phyloP scores from a whole-genome alignment of 2,329 filamentous ascomycete species.

The Akanthomyces lecanii region DNA sequence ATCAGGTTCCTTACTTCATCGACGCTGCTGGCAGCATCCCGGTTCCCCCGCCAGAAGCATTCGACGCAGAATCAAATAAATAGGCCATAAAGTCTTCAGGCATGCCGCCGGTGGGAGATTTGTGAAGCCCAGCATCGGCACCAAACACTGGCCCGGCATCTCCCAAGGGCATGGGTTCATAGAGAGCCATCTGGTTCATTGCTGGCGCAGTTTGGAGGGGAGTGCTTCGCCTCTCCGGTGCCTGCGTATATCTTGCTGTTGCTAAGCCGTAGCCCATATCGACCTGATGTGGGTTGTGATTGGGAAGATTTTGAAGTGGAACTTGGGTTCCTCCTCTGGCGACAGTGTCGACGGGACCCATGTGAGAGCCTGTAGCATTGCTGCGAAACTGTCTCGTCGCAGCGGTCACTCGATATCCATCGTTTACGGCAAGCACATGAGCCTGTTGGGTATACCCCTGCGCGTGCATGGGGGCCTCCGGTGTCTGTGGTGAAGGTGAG shows the following conservation, averaged over 20 bases:
- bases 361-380: not conserved
- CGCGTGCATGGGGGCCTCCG: not conserved
- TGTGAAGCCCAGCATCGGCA: conserved; percentile 69
- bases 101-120: conserved; percentile 79
- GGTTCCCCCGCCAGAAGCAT: conserved; percentile 26
- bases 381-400: not conserved
- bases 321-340: not conserved
- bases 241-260: not conserved
- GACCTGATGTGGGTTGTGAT: not conserved
- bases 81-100: conserved; percentile 84
- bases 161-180: conserved; percentile 59
- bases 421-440: not conserved
- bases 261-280: not conserved
- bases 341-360: not conserved
- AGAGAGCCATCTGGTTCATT: conserved; percentile 52
- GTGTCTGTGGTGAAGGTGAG: conserved; percentile 8
- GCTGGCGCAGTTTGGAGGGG: not conserved
- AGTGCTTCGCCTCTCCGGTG: not conserved
- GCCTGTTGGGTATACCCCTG: not conserved
- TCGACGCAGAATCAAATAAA: conserved; percentile 64
- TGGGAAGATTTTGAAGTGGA: not conserved
- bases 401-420: not conserved
- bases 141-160: conserved; percentile 84
- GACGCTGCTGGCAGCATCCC: conserved; percentile 36
- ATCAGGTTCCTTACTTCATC: conserved; percentile 41